Conservation (phyloP, 2,329 filamentous ascomycete genomes). For the Penicillium sp. region DNA sequence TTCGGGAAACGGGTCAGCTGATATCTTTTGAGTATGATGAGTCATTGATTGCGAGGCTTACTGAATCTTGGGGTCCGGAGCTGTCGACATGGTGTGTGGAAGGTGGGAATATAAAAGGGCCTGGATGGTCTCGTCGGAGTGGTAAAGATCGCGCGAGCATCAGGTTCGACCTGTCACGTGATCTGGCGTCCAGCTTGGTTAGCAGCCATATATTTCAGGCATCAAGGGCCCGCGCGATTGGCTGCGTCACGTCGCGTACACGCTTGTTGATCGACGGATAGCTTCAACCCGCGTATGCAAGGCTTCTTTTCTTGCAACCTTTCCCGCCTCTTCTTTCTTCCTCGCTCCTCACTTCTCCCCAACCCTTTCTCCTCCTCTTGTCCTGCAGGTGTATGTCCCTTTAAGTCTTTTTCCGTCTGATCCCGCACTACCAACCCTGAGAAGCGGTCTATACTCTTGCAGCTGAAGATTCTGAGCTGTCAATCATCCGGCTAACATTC, state of each 20-base stretch:
- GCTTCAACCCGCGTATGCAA: slow-evolving; percentile 38
- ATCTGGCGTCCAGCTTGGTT: neutral
- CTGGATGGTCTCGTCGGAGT: slow-evolving; percentile 11
- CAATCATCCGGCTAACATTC: slow-evolving; percentile 30
- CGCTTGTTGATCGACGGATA: slow-evolving; percentile 37
- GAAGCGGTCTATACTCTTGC: slow-evolving; percentile 15
- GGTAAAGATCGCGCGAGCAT: slow-evolving; percentile 14
- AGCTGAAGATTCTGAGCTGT: slow-evolving; percentile 10
- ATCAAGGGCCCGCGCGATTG: slow-evolving; percentile 33
- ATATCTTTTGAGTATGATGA: slow-evolving; percentile 11
- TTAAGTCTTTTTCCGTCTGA: slow-evolving; percentile 16
- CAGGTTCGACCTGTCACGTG: slow-evolving; percentile 23
- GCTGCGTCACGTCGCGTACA: slow-evolving; percentile 46
- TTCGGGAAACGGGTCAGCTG: slow-evolving; percentile 23
- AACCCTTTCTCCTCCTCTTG: slow-evolving; percentile 17
- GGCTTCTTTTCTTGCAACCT: slow-evolving; percentile 30
- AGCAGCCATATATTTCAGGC: slow-evolving; percentile 17
- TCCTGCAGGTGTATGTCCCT: slow-evolving; percentile 19
- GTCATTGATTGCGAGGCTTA: slow-evolving; percentile 45
- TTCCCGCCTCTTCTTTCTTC: slow-evolving; percentile 17
- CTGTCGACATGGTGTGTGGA: slow-evolving; percentile 55
- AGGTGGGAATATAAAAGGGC: slow-evolving; percentile 31
- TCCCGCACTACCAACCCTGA: slow-evolving; percentile 11
- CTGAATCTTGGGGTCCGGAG: slow-evolving; percentile 68
- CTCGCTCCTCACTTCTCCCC: slow-evolving; percentile 16